A percentile compares a stretch with the other conserved stretches of the same genome.
Conservation (phyloP, 2,329 filamentous ascomycete genomes). For the Zopfia rhizophila region DNA sequence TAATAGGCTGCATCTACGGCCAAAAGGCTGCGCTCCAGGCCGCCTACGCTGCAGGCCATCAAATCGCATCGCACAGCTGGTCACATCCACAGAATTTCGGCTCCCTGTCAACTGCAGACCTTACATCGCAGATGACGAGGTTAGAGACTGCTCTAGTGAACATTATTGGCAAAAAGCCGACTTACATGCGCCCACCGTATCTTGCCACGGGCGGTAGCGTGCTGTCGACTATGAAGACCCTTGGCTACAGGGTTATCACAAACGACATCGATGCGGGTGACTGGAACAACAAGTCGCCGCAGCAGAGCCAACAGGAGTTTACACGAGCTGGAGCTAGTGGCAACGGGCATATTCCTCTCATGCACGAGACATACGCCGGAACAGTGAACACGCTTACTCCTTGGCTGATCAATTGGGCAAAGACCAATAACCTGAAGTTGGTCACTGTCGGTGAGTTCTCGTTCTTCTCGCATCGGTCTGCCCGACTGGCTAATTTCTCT, state of each 20-base stretch:
- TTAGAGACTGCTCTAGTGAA: slow-evolving; percentile 48
- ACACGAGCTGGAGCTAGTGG: slow-evolving; percentile 42
- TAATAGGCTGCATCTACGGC: slow-evolving; percentile 47
- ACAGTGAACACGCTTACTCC: slow-evolving; percentile 48
- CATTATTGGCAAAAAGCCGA: slow-evolving; percentile 50
- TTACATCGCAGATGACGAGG: slow-evolving; percentile 44
- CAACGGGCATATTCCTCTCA: slow-evolving; percentile 48
- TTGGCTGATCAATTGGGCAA: slow-evolving; percentile 51
- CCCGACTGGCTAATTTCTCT: slow-evolving; percentile 21
- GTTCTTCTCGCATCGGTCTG: not conserved
- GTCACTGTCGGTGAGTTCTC: slow-evolving; percentile 46
- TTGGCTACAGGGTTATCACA: slow-evolving; percentile 50
- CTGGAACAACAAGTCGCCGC: slow-evolving; percentile 45
- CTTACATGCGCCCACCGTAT: slow-evolving; percentile 51
- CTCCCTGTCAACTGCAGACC: slow-evolving; percentile 38
- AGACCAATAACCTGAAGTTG: slow-evolving; percentile 47
- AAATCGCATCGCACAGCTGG: slow-evolving; percentile 51
- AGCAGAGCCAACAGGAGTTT: slow-evolving; percentile 47
- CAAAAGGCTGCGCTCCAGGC: slow-evolving; percentile 42
- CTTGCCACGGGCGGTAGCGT: slow-evolving; percentile 45
- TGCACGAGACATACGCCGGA: slow-evolving; percentile 48
- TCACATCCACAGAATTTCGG: slow-evolving; percentile 46
- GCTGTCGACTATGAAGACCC: slow-evolving; percentile 43
- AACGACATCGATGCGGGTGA: slow-evolving; percentile 47
- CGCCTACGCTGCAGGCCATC: slow-evolving; percentile 46